Conservation (phyloP, 164 flowering plant species). For the Liquidambar formosana region DNA sequence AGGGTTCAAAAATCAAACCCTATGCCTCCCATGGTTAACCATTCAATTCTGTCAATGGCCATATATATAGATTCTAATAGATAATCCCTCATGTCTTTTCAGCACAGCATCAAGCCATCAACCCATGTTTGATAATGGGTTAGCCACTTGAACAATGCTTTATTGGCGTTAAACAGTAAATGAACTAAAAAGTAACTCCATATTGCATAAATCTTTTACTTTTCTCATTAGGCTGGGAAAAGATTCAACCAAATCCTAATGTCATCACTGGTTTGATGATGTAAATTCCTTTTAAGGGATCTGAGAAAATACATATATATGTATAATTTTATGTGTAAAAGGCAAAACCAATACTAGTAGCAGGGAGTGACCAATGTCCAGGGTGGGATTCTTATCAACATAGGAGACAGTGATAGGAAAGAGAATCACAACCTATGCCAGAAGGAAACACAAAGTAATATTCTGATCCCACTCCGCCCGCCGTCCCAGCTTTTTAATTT, state of each 20-base stretch:
- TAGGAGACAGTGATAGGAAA: constrained; percentile 38
- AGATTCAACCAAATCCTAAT: background rate
- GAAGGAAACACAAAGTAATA: constrained; percentile 28
- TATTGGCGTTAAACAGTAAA: background rate
- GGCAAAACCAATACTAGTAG: background rate
- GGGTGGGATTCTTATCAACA: constrained; percentile 53
- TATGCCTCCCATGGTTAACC: background rate
- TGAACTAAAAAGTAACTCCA: background rate
- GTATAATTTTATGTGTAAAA: background rate
- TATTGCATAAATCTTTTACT: background rate
- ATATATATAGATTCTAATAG: too few relatives aligned
- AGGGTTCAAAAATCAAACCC: too few relatives aligned
- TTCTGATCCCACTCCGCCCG: constrained; percentile 47
- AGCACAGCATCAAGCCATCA: too few relatives aligned
- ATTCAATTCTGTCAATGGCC: too few relatives aligned
- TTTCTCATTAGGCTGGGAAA: background rate
- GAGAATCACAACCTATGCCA: constrained; percentile 34
- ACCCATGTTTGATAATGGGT: too few relatives aligned
- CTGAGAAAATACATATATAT: background rate
- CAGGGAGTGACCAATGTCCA: constrained; percentile 21
- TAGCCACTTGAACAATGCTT: background rate
- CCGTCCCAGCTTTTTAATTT: constrained; percentile 18
- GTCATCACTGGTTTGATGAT: background rate
- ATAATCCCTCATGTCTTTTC: too few relatives aligned
- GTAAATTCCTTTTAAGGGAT: background rate